Percentiles rank a stretch among this genome's conserved stretches.
phyloP scores from a whole-genome alignment of 169 alveolate species.

The Plasmodium gaboni region DNA sequence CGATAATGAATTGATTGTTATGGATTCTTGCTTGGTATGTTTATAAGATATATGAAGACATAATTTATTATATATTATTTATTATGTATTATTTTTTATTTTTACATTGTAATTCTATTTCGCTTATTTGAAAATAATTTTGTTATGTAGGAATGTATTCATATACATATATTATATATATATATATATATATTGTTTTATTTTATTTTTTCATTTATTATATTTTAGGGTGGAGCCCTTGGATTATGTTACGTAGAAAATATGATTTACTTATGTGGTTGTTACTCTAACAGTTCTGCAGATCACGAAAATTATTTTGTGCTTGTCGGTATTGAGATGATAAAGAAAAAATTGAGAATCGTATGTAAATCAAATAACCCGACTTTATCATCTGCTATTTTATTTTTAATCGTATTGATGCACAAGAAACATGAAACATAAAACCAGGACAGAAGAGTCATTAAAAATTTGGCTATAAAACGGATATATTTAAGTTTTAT shows the following conservation, averaged over 20 bases:
- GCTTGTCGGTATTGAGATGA: conserved; percentile 40
- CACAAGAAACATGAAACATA: conserved; percentile 17
- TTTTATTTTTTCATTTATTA: background rate
- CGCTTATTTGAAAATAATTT: no score
- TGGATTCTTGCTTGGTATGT: conserved; percentile 30
- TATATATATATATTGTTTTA: background rate
- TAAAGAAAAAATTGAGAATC: conserved; percentile 37
- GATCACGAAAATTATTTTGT: conserved; percentile 58
- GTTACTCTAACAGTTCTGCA: conserved; percentile 41
- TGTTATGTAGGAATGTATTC: no score
- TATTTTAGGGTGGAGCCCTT: conserved; percentile 40
- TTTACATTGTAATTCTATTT: background rate
- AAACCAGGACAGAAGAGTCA: background rate
- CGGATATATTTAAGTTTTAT: conserved; percentile 1
- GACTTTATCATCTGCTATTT: conserved; percentile 56
- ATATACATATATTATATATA: background rate
- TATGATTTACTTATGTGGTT: conserved; percentile 44
- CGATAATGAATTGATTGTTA: conserved; percentile 21
- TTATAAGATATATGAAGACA: background rate
- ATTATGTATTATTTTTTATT: background rate
- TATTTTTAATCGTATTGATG: conserved; percentile 51
- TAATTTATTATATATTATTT: background rate
- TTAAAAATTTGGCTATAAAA: background rate
- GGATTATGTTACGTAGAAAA: conserved; percentile 41
- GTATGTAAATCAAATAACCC: conserved; percentile 64